Evolutionary conservation across 1,139 yeast genomes (phyloP), one percentile per base, ranked within the genome.

Genomic region (Diutina catenulata): DNA sequence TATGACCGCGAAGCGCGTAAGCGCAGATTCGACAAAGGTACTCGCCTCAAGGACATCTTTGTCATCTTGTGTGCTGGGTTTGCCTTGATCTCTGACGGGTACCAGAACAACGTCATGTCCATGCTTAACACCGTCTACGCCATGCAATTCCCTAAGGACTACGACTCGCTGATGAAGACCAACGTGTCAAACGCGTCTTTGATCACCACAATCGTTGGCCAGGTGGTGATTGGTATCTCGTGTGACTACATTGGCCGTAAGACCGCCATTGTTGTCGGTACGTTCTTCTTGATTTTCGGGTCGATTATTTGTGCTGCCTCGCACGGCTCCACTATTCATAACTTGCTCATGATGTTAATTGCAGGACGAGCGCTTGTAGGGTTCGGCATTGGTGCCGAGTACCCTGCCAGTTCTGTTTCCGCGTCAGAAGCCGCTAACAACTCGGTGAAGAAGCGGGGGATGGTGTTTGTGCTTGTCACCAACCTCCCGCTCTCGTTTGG

Each of bases 321-420:
- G 8, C 76, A 73, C 45, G 82, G 80, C 24, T 45, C 41, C 11
- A 57, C 76, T 22, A 54, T 53, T 13, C 47, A 52, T 5, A 80
- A 80, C 10, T 70, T 76, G 78, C 76, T 81, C 50, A 80, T 87
- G 87, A 77, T 80, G 84, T 62, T 80, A 49, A 68, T 76, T 36
- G 72, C 79, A 24, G 61, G 73, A 41, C 63, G 87, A 54, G 86
- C 86, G 46, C 66, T 75, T 18, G 73, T 80, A 37, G 88, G 88
- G 38, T 72, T 77, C 44, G 88, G 88, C 42, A 71, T 80, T 43
- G 88, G 88, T 42, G 86, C 86, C 19, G 91, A 81, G 52, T 78
- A 80, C 52, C 82, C 83, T 3, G 76, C 82, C 2, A 74, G 80
- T 24, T 74, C 83, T 0, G 70, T 79, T 2, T 64, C 81, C 23